Base-by-base conservation (phyloP, 352 stramenopile genomes). In the Phytopythium helicoides region DNA sequence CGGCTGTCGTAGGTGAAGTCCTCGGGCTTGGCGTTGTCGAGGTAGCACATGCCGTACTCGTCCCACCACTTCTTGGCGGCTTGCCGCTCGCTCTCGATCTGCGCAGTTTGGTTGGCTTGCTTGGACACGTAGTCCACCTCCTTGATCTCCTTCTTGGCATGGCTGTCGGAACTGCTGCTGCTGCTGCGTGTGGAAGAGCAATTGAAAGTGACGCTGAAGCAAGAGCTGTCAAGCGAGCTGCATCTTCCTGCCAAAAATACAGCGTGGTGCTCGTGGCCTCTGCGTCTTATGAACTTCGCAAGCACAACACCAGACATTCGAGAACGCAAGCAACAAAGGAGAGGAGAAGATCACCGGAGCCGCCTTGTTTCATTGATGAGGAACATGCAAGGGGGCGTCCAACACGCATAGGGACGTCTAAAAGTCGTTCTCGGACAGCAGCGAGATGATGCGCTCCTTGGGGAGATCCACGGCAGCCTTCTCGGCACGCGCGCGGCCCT, bases 61-160 rank as follows among this genome's bases (percentile, higher is more conserved):
- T 90, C 79, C 79, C 79, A 92, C 81, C 81, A 92, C 25, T 69
- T 76, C 63, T 89, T 92, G 45, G 79, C 79, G 3, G 79, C 76
- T 46, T 81, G 79, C 8, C 73, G 77, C 51, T 92, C 81, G 56
- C 79, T 89, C 62, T 92, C 81, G 64, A 92, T 90, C 58, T 92
- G 81, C 45, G 81, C 58, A 21, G 81, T 90, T 38, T 88, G 68
- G 53, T 92, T 92, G n/a, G 81, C 79, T 51, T 92, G 62, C 58
- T 87, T 89, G 40, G 81, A 89, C 51, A 92, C 79, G 54, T 90
- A 92, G 60, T 92, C 81, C 53, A 89, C 63, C 66, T 90, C 81
- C 56, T 92, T 91, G 15, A 55, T 47, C 54, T 76, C 72, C 12
- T 64, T 71, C 56, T 83, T 86, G 6, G 74, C 7, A 67, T 56